Base-by-base conservation (phyloP, 2,329 filamentous ascomycete genomes). In the Penicillium sp. region DNA sequence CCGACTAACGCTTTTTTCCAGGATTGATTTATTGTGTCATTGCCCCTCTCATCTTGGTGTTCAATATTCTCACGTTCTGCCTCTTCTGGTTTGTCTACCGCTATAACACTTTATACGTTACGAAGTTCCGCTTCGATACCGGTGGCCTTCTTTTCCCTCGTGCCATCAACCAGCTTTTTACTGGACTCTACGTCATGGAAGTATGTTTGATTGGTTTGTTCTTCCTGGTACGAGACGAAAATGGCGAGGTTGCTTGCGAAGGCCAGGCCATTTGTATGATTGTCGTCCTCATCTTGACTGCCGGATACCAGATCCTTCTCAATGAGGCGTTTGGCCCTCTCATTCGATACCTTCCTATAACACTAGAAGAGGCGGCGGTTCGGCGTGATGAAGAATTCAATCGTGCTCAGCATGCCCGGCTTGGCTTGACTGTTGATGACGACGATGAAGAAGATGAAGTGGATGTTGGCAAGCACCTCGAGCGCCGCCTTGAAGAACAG, bases 91-190 rank as follows among this genome's bases (percentile, higher is more conserved):
- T 97, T 37, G 93, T 94, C 1, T 91, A 97, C 69, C 85, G 93
- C n/a, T 97, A 97, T 74, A 93, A 93, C 61, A 95, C 96, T 77
- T 82, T 99, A 17, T 99, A 97, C 65, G 92, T 99, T 53, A 95
- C 86, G 21, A 89, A 91, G 46, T 95, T 96, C 70, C 84, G 87
- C 59, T 85, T 88, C 54, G 94, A 99, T 72, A 99, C 93, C 0
- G 94, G 94, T 33, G 94, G 94, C 36, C 81, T 97, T 1, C 77
- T 97, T 45, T 99, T 96, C 64, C 94, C 94, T 0, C 84, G 87
- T 29, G 94, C 94, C 1, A 89, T 97, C 74, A 97, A 97, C 67
- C 93, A 97, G 68, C 89, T 94, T 0, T 97, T 99, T 66, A 94
- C 91, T 0, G 94, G 94, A 0, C 76, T 99, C 0, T 99, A 99